Conservation (phyloP, 2,329 filamentous ascomycete species). For the Chaetomiaceae sp. region DNA sequence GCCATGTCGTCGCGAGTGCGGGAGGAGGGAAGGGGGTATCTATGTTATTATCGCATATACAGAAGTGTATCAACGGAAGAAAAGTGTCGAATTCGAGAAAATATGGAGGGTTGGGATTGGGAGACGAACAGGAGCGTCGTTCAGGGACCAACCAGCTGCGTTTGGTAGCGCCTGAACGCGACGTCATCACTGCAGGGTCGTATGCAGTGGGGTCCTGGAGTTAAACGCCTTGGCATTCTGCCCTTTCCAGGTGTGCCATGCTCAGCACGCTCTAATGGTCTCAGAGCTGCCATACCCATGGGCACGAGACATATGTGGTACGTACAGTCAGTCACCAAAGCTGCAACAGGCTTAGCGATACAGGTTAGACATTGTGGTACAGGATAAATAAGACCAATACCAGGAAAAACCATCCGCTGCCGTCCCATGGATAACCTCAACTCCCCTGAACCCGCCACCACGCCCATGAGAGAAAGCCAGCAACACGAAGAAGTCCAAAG, state of each 20-base stretch:
- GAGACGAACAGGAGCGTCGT: no score
- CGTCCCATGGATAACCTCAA: background rate
- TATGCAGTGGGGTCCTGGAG: background rate
- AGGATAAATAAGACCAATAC: conserved; percentile 5
- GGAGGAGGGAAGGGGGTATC: no score
- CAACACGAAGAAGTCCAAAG: background rate
- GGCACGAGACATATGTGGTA: no score
- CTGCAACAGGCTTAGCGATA: background rate
- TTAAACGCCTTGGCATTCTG: background rate
- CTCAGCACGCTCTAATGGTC: no score
- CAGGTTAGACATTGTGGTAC: conserved; percentile 11
- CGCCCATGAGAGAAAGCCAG: background rate
- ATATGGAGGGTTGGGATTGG: no score
- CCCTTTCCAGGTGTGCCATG: no score
- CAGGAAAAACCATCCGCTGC: conserved; percentile 3
- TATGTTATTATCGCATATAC: no score
- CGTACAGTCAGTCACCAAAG: background rate
- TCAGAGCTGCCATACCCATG: no score
- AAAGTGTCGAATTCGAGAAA: no score
- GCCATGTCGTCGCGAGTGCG: no score
- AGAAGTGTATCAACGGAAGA: no score
- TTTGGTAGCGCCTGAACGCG: background rate
- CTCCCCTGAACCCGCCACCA: conserved; percentile 1
- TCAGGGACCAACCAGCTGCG: background rate
- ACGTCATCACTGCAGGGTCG: conserved; percentile 6